Conservation (phyloP, 495 filamentous ascomycete genomes). For the Xylaria grammica region DNA sequence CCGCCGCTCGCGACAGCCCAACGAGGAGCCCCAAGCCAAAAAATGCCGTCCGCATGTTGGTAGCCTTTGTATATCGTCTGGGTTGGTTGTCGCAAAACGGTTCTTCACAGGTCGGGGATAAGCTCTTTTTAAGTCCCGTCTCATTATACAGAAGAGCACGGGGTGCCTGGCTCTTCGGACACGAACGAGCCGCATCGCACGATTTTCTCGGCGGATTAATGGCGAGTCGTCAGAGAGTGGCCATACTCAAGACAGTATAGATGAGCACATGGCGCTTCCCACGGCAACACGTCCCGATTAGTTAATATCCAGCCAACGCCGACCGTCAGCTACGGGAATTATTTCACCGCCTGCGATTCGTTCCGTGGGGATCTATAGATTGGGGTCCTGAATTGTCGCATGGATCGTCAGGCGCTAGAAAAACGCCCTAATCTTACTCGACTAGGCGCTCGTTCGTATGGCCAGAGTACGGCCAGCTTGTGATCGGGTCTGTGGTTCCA, state of each 20-base stretch:
- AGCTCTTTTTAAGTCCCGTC: constrained; percentile 20
- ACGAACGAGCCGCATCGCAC: constrained; percentile 11
- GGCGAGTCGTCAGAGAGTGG: constrained; percentile 14
- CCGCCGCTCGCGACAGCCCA: constrained; percentile 27
- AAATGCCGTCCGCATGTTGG: constrained; percentile 31
- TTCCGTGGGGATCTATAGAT: constrained; percentile 11
- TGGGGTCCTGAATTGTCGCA: constrained; percentile 5
- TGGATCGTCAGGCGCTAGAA: constrained; percentile 17
- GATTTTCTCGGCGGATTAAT: neutral
- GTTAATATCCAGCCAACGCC: constrained; percentile 17
- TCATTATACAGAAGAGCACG: neutral
- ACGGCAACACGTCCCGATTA: constrained; percentile 24
- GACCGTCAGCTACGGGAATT: constrained; percentile 21
- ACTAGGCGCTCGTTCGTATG: neutral
- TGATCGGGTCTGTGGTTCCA: constrained; percentile 6
- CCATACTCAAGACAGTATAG: constrained; percentile 13
- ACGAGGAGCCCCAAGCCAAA: constrained; percentile 33
- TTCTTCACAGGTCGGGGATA: neutral
- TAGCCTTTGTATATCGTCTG: neutral
- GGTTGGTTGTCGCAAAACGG: neutral
- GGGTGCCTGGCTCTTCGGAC: neutral
- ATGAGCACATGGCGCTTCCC: constrained; percentile 11
- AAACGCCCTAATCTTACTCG: constrained; percentile 10
- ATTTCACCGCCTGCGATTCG: constrained; percentile 16
- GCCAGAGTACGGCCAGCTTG: neutral